Evolutionary conservation across 306 rosid genomes (phyloP).

Genomic region (Ormosia emarginata): DNA sequence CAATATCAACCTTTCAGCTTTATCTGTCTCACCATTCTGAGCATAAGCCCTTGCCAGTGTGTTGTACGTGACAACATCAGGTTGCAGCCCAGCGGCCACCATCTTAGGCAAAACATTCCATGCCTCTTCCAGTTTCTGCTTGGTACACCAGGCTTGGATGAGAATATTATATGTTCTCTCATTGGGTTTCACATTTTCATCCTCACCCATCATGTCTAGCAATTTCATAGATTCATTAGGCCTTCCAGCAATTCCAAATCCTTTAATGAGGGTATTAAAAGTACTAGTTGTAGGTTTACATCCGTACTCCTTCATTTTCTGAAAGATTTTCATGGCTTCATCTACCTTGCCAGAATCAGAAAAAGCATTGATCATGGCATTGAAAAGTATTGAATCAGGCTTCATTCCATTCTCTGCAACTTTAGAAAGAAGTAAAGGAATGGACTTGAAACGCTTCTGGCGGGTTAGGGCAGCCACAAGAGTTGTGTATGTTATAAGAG

Average conservation of each 20-base stretch:
- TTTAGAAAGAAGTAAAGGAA: conserved; percentile 62
- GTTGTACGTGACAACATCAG: conserved; percentile 87
- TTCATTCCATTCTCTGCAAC: conserved; percentile 66
- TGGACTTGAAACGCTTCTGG: conserved; percentile 73
- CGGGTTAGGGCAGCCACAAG: conserved; percentile 88
- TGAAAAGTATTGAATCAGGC: conserved; percentile 87
- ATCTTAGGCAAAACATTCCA: conserved; percentile 68
- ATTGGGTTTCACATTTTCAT: conserved; percentile 67
- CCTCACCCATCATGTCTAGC: conserved; percentile 64
- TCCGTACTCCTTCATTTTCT: conserved; percentile 68
- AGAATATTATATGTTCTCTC: conserved; percentile 87
- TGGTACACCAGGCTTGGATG: conserved; percentile 82
- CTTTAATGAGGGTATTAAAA: conserved; percentile 89
- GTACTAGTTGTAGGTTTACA: conserved; percentile 95
- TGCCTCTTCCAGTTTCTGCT: conserved; percentile 62
- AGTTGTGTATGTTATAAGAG: conserved; percentile 79
- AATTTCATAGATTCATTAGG: conserved; percentile 69
- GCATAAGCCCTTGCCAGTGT: conserved; percentile 88
- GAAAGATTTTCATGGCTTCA: conserved; percentile 68
- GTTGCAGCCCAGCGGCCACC: conserved; percentile 72
- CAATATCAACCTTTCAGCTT: conserved; percentile 65
- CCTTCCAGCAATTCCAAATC: conserved; percentile 73
- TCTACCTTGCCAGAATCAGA: conserved; percentile 72
- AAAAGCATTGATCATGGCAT: conserved; percentile 91
- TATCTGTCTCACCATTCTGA: conserved; percentile 65